Conservation (phyloP, 140 eudicot genomes). For the Cichorium intybus region DNA sequence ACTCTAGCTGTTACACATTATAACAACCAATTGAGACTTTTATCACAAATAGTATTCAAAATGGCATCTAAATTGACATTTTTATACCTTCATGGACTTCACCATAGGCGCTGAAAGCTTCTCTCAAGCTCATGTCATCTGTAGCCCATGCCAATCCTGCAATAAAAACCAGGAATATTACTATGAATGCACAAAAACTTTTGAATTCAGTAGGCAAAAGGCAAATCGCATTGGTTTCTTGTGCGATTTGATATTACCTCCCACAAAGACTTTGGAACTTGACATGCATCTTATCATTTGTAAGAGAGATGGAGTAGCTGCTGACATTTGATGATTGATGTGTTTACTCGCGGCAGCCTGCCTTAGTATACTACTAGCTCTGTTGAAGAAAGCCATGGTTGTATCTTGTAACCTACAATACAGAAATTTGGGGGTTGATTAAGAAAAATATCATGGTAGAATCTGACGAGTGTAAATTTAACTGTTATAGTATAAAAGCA, state of each 20-base stretch:
- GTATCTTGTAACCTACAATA: constrained; percentile 29
- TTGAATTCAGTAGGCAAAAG: not conserved
- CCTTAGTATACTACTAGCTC: constrained; percentile 60
- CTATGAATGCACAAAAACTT: not conserved
- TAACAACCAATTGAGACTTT: not conserved
- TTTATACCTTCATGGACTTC: constrained; percentile 69
- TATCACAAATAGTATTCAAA: not conserved
- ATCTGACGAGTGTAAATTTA: not conserved
- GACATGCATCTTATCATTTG: constrained; percentile 88
- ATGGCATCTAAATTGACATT: not conserved
- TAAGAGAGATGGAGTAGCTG: constrained; percentile 59
- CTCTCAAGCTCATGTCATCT: constrained; percentile 52
- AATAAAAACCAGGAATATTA: constrained; percentile 7
- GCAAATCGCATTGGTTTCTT: not conserved
- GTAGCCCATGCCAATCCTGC: constrained; percentile 78
- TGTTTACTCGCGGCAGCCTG: constrained; percentile 45
- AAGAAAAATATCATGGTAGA: not conserved
- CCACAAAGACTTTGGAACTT: constrained; percentile 67
- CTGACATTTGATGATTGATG: constrained; percentile 44
- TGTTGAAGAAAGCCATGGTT: constrained; percentile 76
- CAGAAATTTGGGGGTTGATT: not conserved
- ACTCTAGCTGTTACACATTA: constrained; percentile 65
- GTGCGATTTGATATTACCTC: constrained; percentile 48
- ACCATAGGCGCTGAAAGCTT: constrained; percentile 73
- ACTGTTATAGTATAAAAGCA: too few relatives aligned